Percentiles rank a stretch among this genome's conserved stretches.
Evolutionary conservation across 73 alveolate genomes (phyloP).

Genomic region (Effrenium voratum): DNA sequence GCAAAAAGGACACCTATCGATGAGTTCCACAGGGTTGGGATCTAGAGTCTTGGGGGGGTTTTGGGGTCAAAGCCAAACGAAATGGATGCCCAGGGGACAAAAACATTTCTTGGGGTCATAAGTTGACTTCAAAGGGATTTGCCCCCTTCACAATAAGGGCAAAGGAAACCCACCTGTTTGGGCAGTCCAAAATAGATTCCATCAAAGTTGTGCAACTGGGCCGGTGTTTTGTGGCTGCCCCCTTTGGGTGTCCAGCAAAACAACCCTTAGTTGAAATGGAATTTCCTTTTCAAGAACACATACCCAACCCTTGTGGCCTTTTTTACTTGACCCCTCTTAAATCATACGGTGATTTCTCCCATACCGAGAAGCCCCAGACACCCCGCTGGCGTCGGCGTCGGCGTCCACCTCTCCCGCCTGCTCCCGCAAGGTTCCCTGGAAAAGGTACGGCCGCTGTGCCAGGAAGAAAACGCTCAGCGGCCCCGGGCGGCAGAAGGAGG

Average conservation of each 20-base stretch:
- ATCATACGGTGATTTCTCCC: too few relatives aligned
- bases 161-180: background rate
- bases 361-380: background rate
- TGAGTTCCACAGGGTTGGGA: background rate
- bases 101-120: too few relatives aligned
- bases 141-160: background rate
- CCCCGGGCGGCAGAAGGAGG: constrained; percentile 59
- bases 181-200: background rate
- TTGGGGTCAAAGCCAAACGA: background rate
- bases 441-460: constrained; percentile 70
- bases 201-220: too few relatives aligned
- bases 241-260: too few relatives aligned
- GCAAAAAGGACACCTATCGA: background rate
- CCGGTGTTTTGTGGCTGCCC: too few relatives aligned
- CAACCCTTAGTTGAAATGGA: too few relatives aligned
- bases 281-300: too few relatives aligned
- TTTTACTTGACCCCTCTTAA: too few relatives aligned
- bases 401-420: constrained; percentile 3
- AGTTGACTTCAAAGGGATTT: background rate
- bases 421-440: constrained; percentile 67
- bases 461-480: constrained; percentile 22
- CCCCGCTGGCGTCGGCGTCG: background rate
- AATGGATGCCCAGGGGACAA: too few relatives aligned
- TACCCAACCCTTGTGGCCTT: too few relatives aligned
- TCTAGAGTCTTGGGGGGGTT: background rate